Conservation (phyloP, 345 rosid species). For the Leavenworthia alabamica region DNA sequence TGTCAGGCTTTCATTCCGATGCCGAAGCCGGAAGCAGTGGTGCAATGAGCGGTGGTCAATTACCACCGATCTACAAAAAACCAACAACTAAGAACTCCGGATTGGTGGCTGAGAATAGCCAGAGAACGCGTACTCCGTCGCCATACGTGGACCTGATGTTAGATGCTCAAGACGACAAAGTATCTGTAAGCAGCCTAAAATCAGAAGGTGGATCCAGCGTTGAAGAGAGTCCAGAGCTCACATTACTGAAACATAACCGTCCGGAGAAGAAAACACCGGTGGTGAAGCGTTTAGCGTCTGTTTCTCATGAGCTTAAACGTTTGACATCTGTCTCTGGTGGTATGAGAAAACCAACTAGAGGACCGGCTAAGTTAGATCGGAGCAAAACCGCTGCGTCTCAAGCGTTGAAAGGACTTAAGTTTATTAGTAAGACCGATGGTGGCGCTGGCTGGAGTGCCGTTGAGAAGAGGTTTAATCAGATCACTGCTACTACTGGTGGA, state of each 20-base stretch:
- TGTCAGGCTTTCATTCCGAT: slow-evolving; percentile 38
- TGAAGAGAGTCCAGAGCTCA: slow-evolving; percentile 38
- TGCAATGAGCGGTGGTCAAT: slow-evolving; percentile 45
- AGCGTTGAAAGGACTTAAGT: slow-evolving; percentile 70
- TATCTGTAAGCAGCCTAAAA: slow-evolving; percentile 32
- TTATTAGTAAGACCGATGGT: slow-evolving; percentile 61
- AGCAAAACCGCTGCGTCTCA: slow-evolving; percentile 55
- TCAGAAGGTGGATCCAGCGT: slow-evolving; percentile 29
- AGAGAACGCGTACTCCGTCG: slow-evolving; percentile 1
- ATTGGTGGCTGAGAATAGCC: slow-evolving; percentile 19
- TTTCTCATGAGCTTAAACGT: slow-evolving; percentile 56
- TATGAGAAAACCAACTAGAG: slow-evolving; percentile 25
- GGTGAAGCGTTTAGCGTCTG: slow-evolving; percentile 48
- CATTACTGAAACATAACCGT: slow-evolving; percentile 41
- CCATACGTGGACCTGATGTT: slow-evolving; percentile 35
- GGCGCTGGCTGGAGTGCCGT: slow-evolving; percentile 66
- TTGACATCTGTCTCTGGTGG: slow-evolving; percentile 43
- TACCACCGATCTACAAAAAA: slow-evolving; percentile 39
- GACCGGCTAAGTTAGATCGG: slow-evolving; percentile 48
- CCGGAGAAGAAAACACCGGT: slow-evolving; percentile 44
- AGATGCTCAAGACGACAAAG: slow-evolving; percentile 40
- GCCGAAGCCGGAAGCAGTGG: slow-evolving; percentile 40
- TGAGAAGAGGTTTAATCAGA: slow-evolving; percentile 55
- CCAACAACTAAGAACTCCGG: slow-evolving; percentile 33
- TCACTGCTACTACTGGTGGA: slow-evolving; percentile 45